Evolutionary conservation across 2,329 filamentous ascomycete species (phyloP), one percentile per base, ranked within the genome.

Genomic region (Penicillium sp.): DNA sequence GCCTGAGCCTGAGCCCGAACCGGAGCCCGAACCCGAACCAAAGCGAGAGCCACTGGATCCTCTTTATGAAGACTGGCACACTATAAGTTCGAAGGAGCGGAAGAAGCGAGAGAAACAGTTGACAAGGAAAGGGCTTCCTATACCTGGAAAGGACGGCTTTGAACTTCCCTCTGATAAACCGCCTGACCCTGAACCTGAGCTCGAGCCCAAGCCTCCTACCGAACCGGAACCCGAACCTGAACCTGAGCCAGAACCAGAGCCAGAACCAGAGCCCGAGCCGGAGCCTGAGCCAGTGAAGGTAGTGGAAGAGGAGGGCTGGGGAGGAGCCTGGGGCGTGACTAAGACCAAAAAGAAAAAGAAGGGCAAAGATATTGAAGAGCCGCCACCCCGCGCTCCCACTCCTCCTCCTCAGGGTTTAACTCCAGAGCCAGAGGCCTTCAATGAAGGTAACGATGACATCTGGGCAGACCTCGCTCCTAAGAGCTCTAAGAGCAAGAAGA

Each of bases 281-380:
- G 45, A 54, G 8, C 51, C 51, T 9, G 51, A 47, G 19, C 51
- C 51, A 10, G 51, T 26, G 27, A 60, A 61, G 27, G 57, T 57
- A n/a, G 55, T 49, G 8, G 67, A 68, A 16, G 69, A 68, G 9
- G 65, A 68, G 23, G 49, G 61, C 4, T 75, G 72, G 72, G 69
- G 66, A 71, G 69, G 66, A 21, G 65, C 72, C 33, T 78, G 74
- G 75, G 72, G 64, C 2, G 45, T 67, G 8, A 64, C 69, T 4
- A 79, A 78, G 44, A 85, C 83, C 66, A 83, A 81, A 63, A 74
- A 75, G 63, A 71, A 71, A 1, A 81, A 79, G 62, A 85, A 81
- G 67, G 73, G 68, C 54, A 82, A 75, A 60, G 69, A 72, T 50
- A 60, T 75, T 48, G 69, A 73, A 53, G 76, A 77, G 31, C 77